Percentiles rank a stretch among this genome's conserved stretches.
Conservation (phyloP, 305 asterid species). For the Fraxinus dipetala region DNA sequence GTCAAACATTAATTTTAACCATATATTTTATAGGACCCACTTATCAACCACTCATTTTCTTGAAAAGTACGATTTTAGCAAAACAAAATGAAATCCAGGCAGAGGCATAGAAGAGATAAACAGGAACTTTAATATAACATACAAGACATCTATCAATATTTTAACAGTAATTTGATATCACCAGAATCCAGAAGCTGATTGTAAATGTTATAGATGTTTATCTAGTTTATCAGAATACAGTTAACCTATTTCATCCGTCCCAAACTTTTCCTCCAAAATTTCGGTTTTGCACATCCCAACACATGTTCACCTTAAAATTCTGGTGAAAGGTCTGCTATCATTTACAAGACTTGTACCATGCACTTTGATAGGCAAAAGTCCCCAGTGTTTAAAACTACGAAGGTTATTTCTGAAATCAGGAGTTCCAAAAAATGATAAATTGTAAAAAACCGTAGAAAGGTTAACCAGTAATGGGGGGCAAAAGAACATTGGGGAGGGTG, state of each 20-base stretch:
- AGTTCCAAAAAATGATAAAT: not conserved
- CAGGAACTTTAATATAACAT: not conserved
- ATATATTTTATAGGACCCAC: not conserved
- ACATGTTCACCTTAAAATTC: slow-evolving; percentile 20
- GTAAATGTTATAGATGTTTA: not conserved
- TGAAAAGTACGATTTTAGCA: not conserved
- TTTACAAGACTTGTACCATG: slow-evolving; percentile 3
- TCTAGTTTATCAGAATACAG: not conserved
- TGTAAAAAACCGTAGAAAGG: not conserved
- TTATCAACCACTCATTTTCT: not conserved
- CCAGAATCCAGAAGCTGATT: not conserved
- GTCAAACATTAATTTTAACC: not conserved
- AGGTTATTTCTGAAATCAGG: slow-evolving; percentile 12
- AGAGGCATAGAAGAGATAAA: not conserved
- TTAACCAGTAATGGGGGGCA: not conserved
- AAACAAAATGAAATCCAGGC: not conserved
- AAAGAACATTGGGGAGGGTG: not conserved
- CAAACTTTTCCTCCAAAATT: slow-evolving; percentile 14
- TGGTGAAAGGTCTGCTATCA: not conserved
- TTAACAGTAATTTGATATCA: not conserved
- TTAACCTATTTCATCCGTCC: slow-evolving; percentile 11
- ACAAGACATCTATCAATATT: not conserved
- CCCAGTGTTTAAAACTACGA: not conserved
- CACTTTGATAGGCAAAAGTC: slow-evolving; percentile 1
- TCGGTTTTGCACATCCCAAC: not conserved